Evolutionary conservation across 768 basidiomycete species (phyloP), one percentile per base, ranked within the genome.

Genomic region (Mycena belliarum): DNA sequence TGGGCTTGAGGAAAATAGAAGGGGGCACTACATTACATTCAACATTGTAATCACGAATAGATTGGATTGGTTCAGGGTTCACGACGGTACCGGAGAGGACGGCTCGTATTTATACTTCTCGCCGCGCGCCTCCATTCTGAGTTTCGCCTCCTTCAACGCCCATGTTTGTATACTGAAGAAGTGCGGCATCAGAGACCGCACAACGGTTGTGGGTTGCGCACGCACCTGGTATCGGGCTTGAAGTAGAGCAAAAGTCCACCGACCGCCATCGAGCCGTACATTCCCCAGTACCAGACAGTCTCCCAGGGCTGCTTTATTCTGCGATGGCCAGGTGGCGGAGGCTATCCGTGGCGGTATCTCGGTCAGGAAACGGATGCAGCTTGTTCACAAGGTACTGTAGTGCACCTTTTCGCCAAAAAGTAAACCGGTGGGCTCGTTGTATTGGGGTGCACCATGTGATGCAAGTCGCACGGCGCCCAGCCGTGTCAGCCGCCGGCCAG

Each of bases 141-240:
- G 79, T 73, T 94, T 93, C 11, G 94, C 94, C 72, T 97, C 94
- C 63, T 87, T 81, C 69, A 95, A 74, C 29, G 95, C 95, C 94
- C 95, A 97, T 1, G 88, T 85, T 75, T 93, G 89, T 74, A 97
- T 90, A 70, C 94, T 97, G 66, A 33, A 40, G 28, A 6, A 45
- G 23, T 23, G 24, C 26, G 42, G 26, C 5, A 18, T 66, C 23
- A 59, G 47, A 59, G 47, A 28, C 26, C 12, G 10, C 28, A 15
- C 24, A 23, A 12, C 14, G 15, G 5, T 29, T 35, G 14, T 41
- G 35, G 47, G 33, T 21, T 21, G 40, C 2, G 9, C 32, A 61
- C 89, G 59, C 63, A 94, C 94, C 89, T 93, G 18, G 91, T 94
- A 69, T 96, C 92, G 3, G 94, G 94, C 74, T 95, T 95, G 78